phyloP scores from a whole-genome alignment of 23 red algal genomes.

The Gracilaria caudata region DNA sequence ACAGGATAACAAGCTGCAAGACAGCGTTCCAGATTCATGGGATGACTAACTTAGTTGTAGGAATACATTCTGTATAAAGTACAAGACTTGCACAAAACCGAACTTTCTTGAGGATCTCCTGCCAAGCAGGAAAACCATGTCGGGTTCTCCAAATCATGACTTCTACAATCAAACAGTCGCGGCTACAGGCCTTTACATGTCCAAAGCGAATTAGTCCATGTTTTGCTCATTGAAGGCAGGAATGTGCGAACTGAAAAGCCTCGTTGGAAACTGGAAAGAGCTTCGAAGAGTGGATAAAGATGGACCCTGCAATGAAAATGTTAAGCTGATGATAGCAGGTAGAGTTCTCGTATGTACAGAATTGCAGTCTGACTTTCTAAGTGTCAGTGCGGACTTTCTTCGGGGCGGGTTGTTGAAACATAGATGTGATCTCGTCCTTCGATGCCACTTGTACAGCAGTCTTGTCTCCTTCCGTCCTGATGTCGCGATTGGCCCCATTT shows the following conservation, averaged over 20 bases:
- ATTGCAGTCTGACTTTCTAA: not conserved
- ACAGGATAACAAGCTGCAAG: not conserved
- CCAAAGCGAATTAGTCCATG: not conserved
- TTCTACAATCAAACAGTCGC: not conserved
- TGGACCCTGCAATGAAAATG: not conserved
- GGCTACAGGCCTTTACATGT: not conserved
- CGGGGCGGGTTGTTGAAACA: slow-evolving; percentile 16
- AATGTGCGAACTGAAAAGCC: not conserved
- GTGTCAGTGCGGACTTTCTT: slow-evolving; percentile 33
- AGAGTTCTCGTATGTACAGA: not conserved
- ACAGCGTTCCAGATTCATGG: slow-evolving; percentile 53
- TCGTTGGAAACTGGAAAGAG: not conserved
- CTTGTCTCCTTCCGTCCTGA: slow-evolving; percentile 26
- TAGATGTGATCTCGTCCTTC: not conserved
- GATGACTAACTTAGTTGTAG: slow-evolving; percentile 33
- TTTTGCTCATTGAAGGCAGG: not conserved
- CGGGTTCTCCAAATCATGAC: not conserved
- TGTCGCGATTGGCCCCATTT: slow-evolving; percentile 34
- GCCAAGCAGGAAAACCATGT: not conserved
- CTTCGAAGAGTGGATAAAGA: not conserved
- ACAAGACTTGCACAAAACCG: not conserved
- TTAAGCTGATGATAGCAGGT: not conserved
- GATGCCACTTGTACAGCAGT: slow-evolving; percentile 43
- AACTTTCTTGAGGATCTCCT: not conserved
- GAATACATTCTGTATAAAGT: not conserved